These are phyloP conservation scores for Mucor racemosus DNA, from an alignment of 371 early-diverging fungal species.

Conservation along the genomic window DNA sequence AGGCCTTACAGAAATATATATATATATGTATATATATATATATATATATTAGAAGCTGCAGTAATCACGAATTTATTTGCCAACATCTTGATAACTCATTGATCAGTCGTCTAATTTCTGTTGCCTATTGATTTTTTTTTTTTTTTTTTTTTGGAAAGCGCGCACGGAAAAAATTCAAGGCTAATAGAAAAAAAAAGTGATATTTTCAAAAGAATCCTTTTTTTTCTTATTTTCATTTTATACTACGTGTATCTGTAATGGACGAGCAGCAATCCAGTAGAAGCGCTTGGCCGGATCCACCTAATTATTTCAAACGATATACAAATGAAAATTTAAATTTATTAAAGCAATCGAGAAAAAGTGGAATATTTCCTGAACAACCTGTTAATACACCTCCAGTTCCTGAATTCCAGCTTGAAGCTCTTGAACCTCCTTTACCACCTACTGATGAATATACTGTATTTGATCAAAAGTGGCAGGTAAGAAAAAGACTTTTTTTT, in stretches of 20 bases:
- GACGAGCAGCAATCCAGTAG: conserved; percentile 39
- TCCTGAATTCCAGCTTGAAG: conserved; percentile 50
- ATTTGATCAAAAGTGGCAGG: conserved; percentile 78
- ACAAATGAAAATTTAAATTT: conserved; percentile 62
- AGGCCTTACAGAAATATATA: too few species aligned
- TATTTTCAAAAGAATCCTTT: not conserved
- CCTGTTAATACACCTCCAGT: conserved; percentile 42
- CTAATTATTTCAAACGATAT: conserved; percentile 68
- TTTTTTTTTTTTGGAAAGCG: too few species aligned
- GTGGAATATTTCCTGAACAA: conserved; percentile 28
- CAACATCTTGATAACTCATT: too few species aligned
- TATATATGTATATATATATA: too few species aligned
- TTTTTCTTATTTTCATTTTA: conserved; percentile 1
- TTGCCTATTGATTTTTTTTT: too few species aligned
- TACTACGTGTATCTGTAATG: conserved; percentile 9
- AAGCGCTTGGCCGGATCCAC: conserved; percentile 74
- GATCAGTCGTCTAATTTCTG: too few species aligned
- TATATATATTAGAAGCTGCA: too few species aligned
- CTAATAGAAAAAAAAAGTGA: too few species aligned
- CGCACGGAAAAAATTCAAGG: too few species aligned
- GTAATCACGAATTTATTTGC: too few species aligned
- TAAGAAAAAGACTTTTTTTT: conserved; percentile 25
- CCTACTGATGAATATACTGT: conserved; percentile 66
- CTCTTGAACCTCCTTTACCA: conserved; percentile 64
- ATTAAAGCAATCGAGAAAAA: conserved; percentile 38